A percentile compares a stretch with the other conserved stretches of the same genome.
These are phyloP conservation scores for Tolypocladium endophyticum DNA, from an alignment of 2,329 filamentous ascomycete species.

Conservation along the genomic window DNA sequence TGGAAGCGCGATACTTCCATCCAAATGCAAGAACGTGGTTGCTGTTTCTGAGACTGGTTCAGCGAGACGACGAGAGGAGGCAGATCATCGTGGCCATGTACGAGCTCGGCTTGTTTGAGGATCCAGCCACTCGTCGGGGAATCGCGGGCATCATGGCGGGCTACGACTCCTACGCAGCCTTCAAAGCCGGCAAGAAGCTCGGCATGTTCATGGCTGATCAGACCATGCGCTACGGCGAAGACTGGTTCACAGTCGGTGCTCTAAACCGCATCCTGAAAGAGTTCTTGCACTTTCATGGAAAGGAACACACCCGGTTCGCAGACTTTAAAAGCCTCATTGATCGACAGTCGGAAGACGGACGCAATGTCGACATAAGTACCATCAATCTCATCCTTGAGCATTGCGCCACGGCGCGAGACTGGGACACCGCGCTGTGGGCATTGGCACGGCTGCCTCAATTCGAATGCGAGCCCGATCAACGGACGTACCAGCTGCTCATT, in stretches of 20 bases:
- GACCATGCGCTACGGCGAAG: constrained; percentile 29
- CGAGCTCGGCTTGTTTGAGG: constrained; percentile 29
- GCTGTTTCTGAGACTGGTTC: constrained; percentile 40
- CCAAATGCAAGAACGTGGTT: constrained; percentile 38
- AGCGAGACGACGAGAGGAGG: constrained; percentile 43
- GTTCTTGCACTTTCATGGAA: constrained; percentile 26
- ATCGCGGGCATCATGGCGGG: constrained; percentile 32
- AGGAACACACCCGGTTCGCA: constrained; percentile 9
- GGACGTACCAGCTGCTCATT: constrained; percentile 28
- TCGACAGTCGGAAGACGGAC: constrained; percentile 11
- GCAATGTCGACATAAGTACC: constrained; percentile 17
- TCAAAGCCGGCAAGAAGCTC: constrained; percentile 22
- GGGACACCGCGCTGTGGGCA: constrained; percentile 20
- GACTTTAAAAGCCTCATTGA: constrained; percentile 18
- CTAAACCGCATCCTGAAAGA: constrained; percentile 30
- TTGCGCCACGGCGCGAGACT: constrained; percentile 15
- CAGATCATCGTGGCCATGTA: constrained; percentile 37
- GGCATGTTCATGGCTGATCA: constrained; percentile 29
- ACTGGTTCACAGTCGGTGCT: constrained; percentile 30
- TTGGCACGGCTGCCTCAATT: constrained; percentile 13
- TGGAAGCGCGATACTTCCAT: constrained; percentile 25
- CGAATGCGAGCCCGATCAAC: constrained; percentile 13
- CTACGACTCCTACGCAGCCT: constrained; percentile 30
- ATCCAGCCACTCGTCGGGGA: constrained; percentile 20
- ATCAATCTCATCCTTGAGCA: constrained; percentile 28